phyloP scores from a whole-genome alignment of 208 protist species.

The Strigomonas galati region DNA sequence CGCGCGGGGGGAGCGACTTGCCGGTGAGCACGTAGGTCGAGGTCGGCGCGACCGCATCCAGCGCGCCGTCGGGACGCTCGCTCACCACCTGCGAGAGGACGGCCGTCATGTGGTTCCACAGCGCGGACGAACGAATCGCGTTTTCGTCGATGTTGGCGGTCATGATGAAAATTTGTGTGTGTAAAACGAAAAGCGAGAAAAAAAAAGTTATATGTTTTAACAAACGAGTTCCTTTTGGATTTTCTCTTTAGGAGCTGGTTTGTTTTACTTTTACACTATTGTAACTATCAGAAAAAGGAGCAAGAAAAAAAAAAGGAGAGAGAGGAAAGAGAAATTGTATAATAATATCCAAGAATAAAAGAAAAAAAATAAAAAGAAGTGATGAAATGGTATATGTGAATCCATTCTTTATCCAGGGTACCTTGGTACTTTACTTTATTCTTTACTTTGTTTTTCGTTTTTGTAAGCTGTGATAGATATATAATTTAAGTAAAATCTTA shows the following conservation, averaged over 20 bases:
- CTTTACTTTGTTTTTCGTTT: too few relatives aligned
- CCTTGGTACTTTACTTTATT: too few relatives aligned
- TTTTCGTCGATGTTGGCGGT: constrained; percentile 59
- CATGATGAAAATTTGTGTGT: not conserved
- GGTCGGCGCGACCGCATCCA: constrained; percentile 65
- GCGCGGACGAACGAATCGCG: constrained; percentile 59
- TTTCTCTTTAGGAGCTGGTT: too few relatives aligned
- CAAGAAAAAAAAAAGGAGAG: not conserved
- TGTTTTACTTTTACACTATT: not conserved
- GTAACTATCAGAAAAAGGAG: not conserved
- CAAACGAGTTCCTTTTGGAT: not conserved
- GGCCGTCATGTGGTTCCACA: constrained; percentile 86
- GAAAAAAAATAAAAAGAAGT: not conserved
- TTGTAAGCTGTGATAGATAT: not conserved
- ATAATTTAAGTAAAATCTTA: not conserved
- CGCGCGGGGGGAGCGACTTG: constrained; percentile 54
- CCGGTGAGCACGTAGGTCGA: constrained; percentile 74
- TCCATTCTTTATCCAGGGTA: not conserved
- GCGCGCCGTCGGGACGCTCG: constrained; percentile 58
- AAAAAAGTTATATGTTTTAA: not conserved
- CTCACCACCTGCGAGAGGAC: constrained; percentile 71
- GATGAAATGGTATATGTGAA: not conserved
- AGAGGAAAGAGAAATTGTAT: not conserved
- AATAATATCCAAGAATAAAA: not conserved
- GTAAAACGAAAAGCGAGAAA: constrained; percentile 7